Percentiles rank a stretch among this genome's conserved stretches.
Conservation (phyloP, 2,329 filamentous ascomycete species). For the Colletotrichum somersetense region DNA sequence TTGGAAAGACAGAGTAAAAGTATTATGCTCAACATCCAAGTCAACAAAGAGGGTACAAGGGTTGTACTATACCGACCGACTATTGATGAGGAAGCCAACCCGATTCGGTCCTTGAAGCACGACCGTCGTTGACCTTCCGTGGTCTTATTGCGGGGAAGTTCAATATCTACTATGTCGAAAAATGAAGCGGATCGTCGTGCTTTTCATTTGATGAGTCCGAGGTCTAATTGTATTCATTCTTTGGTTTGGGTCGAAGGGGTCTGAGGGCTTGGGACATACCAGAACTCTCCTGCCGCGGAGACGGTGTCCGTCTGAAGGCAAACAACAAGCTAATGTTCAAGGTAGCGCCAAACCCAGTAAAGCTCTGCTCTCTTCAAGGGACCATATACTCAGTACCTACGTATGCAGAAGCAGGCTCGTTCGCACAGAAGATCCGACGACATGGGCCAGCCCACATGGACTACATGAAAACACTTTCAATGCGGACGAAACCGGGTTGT, state of each 20-base stretch:
- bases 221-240: background rate
- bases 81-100: slow-evolving; percentile 5
- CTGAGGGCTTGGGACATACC: slow-evolving; percentile 11
- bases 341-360: slow-evolving; percentile 18
- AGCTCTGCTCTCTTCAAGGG: slow-evolving; percentile 2
- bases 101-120: background rate
- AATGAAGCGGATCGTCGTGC: slow-evolving; percentile 1
- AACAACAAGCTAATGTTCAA: slow-evolving; percentile 2
- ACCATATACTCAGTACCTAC: background rate
- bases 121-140: slow-evolving; percentile 2
- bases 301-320: slow-evolving; percentile 29
- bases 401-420: slow-evolving; percentile 22
- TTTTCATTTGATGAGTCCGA: background rate
- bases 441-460: slow-evolving; percentile 29
- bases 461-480: background rate
- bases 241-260: slow-evolving; percentile 9
- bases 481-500: slow-evolving; percentile 19
- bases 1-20: too few relatives aligned
- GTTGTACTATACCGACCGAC: background rate
- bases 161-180: background rate
- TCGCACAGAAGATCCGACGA: slow-evolving; percentile 38
- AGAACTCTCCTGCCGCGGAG: slow-evolving; percentile 16
- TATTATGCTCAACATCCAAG: too few relatives aligned
- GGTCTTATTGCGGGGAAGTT: background rate
- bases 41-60: too few relatives aligned